Evolutionary conservation across 1,284 basidiomycete species (phyloP), one percentile per base, ranked within the genome.

Genomic region (Cryptococcus sp.): DNA sequence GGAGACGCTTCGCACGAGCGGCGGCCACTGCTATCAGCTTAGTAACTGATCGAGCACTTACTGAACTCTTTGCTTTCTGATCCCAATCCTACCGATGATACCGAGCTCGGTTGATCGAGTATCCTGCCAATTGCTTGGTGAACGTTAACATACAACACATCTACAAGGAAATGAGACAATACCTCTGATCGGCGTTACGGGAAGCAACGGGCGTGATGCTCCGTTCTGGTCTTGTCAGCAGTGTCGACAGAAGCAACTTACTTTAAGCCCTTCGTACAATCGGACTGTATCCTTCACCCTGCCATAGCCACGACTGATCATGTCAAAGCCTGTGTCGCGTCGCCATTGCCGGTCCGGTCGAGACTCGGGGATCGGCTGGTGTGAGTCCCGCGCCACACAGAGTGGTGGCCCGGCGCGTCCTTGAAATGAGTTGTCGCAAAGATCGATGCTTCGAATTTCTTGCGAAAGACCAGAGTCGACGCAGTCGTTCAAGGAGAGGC

Each of bases 51-150:
- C 15, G n/a, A 4, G 30, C 16, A 49, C 62, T 54, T 22, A 58
- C 62, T 63, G 46, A 63, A 41, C 8, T 19, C 15, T 35, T 42
- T 50, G n/a, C 55, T 56, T 23, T 52, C 55, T 4, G 25, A 27
- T 6, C 45, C 47, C 15, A 63, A 41, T 2, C 45, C 30, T 1
- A 47, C 38, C 15, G 62, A 63, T 5, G 55, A 60, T 10, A 56
- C 54, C 6, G 58, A 54, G 5, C 22, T 23, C 20, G 50, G 50
- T 22, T 42, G 62, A 8, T 56, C 17, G 15, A 63, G 42, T 17
- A 63, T 60, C 17, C 46, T 27, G 8, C 55, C 62, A 15, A 63
- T 54, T 23, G 50, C 62, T 63, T 22, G n/a, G 22, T n/a, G 17
- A 22, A 50, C 2, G 5, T 19, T 2, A 38, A 17, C 27, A 2